Evolutionary conservation across 371 early-diverging fungal genomes (phyloP), one percentile per base, ranked within the genome.

Genomic region (Syncephalastrum contaminatum): DNA sequence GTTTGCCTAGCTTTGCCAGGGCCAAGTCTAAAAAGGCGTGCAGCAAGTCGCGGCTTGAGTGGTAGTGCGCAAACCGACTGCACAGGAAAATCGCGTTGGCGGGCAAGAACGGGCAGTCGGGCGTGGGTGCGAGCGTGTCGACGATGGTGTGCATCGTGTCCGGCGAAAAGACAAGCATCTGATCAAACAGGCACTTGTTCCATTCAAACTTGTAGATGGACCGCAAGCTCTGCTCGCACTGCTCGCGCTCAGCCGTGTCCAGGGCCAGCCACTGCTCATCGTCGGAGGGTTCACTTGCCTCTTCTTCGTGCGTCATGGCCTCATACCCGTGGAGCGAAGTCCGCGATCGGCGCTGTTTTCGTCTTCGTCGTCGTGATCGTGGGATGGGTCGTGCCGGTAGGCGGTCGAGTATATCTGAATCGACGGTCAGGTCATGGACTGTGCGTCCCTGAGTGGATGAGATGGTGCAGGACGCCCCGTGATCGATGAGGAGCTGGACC

Each of bases 111-210:
- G 75, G 72, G 39, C 83, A 77, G 25, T 77, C 67, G 6, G 72
- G 63, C 27, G 79, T 60, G n/a, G 70, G 69, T 14, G 92, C 73
- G 4, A 87, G 77, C 0, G 82, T 81, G 16, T 88, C 74, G 18
- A 95, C 57, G 6, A 96, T 80, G 48, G 79, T 73, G 4, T 81
- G 70, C 43, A 92, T 64, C 4, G 87, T 81, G 10, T 70, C 72
- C 27, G 73, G 76, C 39, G 86, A 83, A 68, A 95, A 91, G 8
- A 93, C 96, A 73, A 93, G 85, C 94, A 94, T 94, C 66, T 93
- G 94, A 67, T 91, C 89, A 5, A 83, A 84, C 40, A 78, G 73
- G 65, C 93, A 89, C 25, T 66, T 72, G 41, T 85, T 81, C 89
- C 88, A 94, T 21, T 82, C 71, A 71, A 92, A 92, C 20, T 78